Base-by-base conservation (phyloP, 768 basidiomycete genomes). In the Trametes elegans region DNA sequence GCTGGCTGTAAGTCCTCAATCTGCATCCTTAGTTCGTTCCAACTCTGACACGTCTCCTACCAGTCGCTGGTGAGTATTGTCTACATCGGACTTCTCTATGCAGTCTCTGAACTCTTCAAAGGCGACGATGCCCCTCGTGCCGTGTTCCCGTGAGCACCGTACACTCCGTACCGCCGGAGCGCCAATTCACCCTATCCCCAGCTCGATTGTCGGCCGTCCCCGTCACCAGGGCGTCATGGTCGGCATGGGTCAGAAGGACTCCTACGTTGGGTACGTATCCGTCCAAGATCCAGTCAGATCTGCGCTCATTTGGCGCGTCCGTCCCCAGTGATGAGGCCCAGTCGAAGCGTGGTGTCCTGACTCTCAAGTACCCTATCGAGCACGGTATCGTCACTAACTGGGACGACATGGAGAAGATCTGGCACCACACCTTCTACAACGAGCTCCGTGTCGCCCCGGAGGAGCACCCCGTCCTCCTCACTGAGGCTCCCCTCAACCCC, bases 111-210 rank as follows among this genome's bases (percentile, higher is more conserved):
- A 47, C 29, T 49, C 23, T 14, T 23, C 18, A 7, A 40, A 84
- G 95, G 95, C 70, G 95, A 98, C 70, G 95, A 98, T 78, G 95
- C 95, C 62, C 95, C 95, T 63, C 90, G 95, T 75, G 95, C 95
- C 66, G 95, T 95, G 64, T 96, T 96, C 76, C 93, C 93, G 92
- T 97, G 75, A 64, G 93, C 83, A 26, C 14, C 16, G 18, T 21
- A 35, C 21, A 43, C 32, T 16, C 24, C 44, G 52, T 24, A 18
- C 14, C 32, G 31, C 38, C 18, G n/a, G n/a, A 10, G 14, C 10
- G 0, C 19, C 19, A 3, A 41, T 39, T 53, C 34, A 45, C 28
- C 23, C 42, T 40, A 43, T 52, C 19, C 58, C 18, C 58, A 77
- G 76, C 26, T 86, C 85, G 31, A 86, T 87, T 66, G 85, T 86